Evolutionary conservation across 176 grass and related monocot species (phyloP), one percentile per base, ranked within the genome.

Genomic region (Cocos nucifera): DNA sequence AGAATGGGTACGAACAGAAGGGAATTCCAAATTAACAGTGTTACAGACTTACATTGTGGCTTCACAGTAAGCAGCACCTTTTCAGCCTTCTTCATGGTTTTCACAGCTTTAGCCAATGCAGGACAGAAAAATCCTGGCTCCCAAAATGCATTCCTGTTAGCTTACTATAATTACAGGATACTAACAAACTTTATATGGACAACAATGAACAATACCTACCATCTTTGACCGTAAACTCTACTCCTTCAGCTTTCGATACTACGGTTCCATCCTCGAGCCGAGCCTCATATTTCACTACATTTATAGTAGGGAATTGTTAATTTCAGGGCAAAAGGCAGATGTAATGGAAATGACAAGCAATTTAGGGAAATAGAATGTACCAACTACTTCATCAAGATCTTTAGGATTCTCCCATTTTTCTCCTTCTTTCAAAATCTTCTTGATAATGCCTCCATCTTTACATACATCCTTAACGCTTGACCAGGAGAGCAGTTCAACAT

Each of bases 351-450:
- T 44, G 10, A 44, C 9, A 44, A 3, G 35, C 8, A 44, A 44
- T 44, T 44, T 44, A 44, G 35, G 35, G 35, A 4, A 22, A 63
- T 20, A 14, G 0, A 73, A 55, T 25, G 55, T 86, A 99, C 94
- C 94, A 71, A 99, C 64, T 49, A 99, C 88, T 93, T 99, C 88
- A 63, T 93, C 92, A 0, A 70, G 82, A 70, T 99, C 88, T 58
- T 89, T 99, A n/a, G 84, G 88, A 60, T 81, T 99, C 67, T 93
- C 94, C 94, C 94, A 99, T 69, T 99, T 99, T 32, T 89, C 85
- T 22, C 94, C 94, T 70, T 86, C 82, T 24, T 76, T 86, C 32
- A 99, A 17, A 18, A 93, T 88, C 53, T 89, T 99, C 80, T 89
- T 98, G 28, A 89, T 74, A 65, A 99, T 69, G 22, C 88, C 88